Evolutionary conservation across 768 basidiomycete species (phyloP).

Genomic region (Obba rivulosa): DNA sequence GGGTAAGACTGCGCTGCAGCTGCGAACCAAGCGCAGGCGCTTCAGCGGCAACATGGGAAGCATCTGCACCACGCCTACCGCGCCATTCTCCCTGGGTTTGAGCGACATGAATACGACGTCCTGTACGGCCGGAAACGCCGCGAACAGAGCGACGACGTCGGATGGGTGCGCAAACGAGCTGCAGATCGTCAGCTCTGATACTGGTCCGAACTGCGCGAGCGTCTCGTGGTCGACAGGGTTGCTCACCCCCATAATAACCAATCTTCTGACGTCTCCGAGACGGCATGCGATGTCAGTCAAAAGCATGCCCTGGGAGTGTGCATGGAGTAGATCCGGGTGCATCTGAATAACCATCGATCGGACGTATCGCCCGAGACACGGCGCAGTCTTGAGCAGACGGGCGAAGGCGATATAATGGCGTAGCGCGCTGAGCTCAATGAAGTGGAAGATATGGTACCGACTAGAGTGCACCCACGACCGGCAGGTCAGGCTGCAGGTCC

Average conservation of each 20-base stretch:
- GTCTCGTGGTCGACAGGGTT: not conserved
- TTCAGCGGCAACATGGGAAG: not conserved
- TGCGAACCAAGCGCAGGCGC: not conserved
- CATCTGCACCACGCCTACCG: too few relatives aligned
- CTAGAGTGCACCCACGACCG: constrained; percentile 21
- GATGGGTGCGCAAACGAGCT: not conserved
- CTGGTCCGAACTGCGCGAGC: not conserved
- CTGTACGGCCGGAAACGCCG: not conserved
- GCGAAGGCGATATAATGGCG: constrained; percentile 4
- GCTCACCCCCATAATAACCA: not conserved
- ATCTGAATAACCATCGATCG: not conserved
- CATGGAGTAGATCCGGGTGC: too few relatives aligned
- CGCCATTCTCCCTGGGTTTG: too few relatives aligned
- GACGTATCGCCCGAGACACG: constrained; percentile 15
- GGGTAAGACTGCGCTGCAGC: not conserved
- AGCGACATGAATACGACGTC: too few relatives aligned
- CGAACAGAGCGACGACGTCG: not conserved
- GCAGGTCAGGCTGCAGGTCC: constrained; percentile 27
- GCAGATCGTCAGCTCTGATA: not conserved
- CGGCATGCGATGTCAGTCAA: not conserved
- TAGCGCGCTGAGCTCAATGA: not conserved
- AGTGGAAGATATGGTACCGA: constrained; percentile 15
- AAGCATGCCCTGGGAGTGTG: not conserved
- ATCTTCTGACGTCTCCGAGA: not conserved
- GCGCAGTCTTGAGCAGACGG: constrained; percentile 12